Conservation (phyloP, 2,329 filamentous ascomycete genomes). For the Colletotrichum somersetense region DNA sequence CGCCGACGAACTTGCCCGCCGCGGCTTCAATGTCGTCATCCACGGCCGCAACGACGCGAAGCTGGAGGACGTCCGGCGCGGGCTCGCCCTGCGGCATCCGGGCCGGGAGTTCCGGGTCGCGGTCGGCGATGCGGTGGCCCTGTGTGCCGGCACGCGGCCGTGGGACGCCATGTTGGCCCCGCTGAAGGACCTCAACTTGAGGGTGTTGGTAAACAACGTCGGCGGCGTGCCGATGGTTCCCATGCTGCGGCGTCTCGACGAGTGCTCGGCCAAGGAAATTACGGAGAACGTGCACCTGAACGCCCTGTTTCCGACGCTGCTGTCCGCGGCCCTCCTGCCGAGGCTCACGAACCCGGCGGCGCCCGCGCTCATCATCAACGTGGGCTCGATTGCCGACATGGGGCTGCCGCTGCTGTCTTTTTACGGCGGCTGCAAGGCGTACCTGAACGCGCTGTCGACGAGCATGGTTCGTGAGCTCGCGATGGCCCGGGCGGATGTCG, state of each 20-base stretch:
- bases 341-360: slow-evolving; percentile 9
- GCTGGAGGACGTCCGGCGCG: slow-evolving; percentile 55
- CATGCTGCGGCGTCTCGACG: slow-evolving; percentile 30
- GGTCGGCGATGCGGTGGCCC: slow-evolving; percentile 57
- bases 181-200: slow-evolving; percentile 41
- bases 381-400: slow-evolving; percentile 31
- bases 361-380: slow-evolving; percentile 38
- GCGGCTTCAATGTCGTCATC: slow-evolving; percentile 68
- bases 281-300: slow-evolving; percentile 33
- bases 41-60: slow-evolving; percentile 68
- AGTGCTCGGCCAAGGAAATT: slow-evolving; percentile 21
- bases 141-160: slow-evolving; percentile 14
- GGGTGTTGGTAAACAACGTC: slow-evolving; percentile 45
- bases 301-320: slow-evolving; percentile 37
- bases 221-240: slow-evolving; percentile 31
- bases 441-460: slow-evolving; percentile 26
- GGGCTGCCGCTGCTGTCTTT: slow-evolving; percentile 33
- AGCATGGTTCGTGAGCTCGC: slow-evolving; percentile 25
- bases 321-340: slow-evolving; percentile 26
- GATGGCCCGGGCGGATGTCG: slow-evolving; percentile 30
- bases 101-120: slow-evolving; percentile 54
- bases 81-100: slow-evolving; percentile 57
- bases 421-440: slow-evolving; percentile 39
- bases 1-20: slow-evolving; percentile 61
- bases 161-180: slow-evolving; percentile 36